Conservation (phyloP, 805 yeast species). For the Yarrowia alimentaria region DNA sequence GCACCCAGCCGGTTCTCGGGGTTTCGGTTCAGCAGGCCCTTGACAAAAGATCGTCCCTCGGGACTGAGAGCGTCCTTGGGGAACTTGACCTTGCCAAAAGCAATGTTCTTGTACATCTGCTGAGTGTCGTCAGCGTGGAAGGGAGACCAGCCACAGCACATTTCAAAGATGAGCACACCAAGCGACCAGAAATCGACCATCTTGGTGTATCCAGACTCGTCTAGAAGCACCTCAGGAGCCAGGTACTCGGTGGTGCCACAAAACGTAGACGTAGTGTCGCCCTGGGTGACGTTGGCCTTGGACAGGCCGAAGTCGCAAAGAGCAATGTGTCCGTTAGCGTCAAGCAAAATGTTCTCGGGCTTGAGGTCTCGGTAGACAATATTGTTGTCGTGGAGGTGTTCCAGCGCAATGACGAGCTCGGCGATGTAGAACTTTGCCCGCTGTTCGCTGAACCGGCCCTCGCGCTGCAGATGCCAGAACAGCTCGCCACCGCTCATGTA, state of each 20-base stretch:
- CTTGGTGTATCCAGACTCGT: conserved; percentile 94
- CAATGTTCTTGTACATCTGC: conserved; percentile 98
- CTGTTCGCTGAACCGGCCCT: conserved; percentile 88
- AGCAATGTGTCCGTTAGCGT: conserved; percentile 96
- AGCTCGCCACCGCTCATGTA: conserved; percentile 98
- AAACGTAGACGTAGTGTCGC: conserved; percentile 91
- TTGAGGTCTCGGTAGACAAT: conserved; percentile 95
- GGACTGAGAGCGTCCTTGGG: conserved; percentile 92
- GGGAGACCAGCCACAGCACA: conserved; percentile 99
- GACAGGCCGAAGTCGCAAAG: conserved; percentile 96
- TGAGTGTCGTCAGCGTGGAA: conserved; percentile 97
- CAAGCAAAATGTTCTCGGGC: conserved; percentile 92
- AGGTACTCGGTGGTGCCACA: conserved; percentile 98
- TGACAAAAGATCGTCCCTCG: conserved; percentile 93
- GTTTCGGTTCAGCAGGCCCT: conserved; percentile 90
- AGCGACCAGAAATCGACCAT: conserved; percentile 99
- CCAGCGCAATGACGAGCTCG: conserved; percentile 87
- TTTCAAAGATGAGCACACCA: conserved; percentile 94
- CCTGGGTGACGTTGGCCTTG: conserved; percentile 82
- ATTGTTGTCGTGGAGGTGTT: conserved; percentile 91
- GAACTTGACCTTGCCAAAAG: conserved; percentile 95
- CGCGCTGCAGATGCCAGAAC: conserved; percentile 95
- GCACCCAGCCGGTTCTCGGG: conserved; percentile 95
- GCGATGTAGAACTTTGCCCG: conserved; percentile 97
- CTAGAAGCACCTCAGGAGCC: conserved; percentile 94